A percentile compares a stretch with the other conserved stretches of the same genome.
These are phyloP conservation scores for Lepiota venenata DNA, from an alignment of 768 basidiomycete genomes.

Conservation along the genomic window DNA sequence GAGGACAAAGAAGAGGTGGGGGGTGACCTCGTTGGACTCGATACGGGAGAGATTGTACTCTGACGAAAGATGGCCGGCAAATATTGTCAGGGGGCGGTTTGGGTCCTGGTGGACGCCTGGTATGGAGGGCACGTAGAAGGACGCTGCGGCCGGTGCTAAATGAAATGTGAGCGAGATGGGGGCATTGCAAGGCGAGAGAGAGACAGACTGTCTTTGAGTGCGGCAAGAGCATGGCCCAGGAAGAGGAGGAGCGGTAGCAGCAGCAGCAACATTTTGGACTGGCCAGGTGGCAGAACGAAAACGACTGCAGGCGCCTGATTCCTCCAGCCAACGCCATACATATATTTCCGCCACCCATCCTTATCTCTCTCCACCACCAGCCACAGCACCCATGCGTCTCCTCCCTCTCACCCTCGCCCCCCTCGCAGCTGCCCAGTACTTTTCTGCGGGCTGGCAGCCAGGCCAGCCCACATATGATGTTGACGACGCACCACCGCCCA, in stretches of 20 bases:
- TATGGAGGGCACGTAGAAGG: slow-evolving; percentile 76
- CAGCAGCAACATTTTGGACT: slow-evolving; percentile 10
- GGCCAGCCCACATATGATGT: slow-evolving; percentile 50
- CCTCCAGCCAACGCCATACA: not conserved
- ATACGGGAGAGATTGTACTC: slow-evolving; percentile 59
- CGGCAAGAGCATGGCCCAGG: slow-evolving; percentile 14
- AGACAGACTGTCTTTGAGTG: slow-evolving; percentile 36
- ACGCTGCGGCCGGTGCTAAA: slow-evolving; percentile 74
- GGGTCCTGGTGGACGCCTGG: slow-evolving; percentile 76
- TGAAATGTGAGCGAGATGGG: slow-evolving; percentile 7
- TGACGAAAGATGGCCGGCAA: slow-evolving; percentile 81
- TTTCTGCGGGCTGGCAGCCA: slow-evolving; percentile 80
- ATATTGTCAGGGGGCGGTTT: slow-evolving; percentile 72
- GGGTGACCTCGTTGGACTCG: slow-evolving; percentile 54
- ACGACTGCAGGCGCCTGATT: slow-evolving; percentile 11
- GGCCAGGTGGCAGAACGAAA: slow-evolving; percentile 8
- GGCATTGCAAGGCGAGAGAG: not conserved
- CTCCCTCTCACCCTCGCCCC: slow-evolving; percentile 34
- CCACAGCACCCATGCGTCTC: slow-evolving; percentile 47
- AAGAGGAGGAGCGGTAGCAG: not conserved
- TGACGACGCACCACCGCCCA: slow-evolving; percentile 19
- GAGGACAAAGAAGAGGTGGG: slow-evolving; percentile 88
- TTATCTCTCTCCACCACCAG: slow-evolving; percentile 21
- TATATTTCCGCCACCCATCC: too few species aligned
- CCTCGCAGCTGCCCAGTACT: slow-evolving; percentile 60